These are phyloP conservation scores for Fraxinus anomala DNA, from an alignment of 257 asterid genomes.

Conservation along the genomic window DNA sequence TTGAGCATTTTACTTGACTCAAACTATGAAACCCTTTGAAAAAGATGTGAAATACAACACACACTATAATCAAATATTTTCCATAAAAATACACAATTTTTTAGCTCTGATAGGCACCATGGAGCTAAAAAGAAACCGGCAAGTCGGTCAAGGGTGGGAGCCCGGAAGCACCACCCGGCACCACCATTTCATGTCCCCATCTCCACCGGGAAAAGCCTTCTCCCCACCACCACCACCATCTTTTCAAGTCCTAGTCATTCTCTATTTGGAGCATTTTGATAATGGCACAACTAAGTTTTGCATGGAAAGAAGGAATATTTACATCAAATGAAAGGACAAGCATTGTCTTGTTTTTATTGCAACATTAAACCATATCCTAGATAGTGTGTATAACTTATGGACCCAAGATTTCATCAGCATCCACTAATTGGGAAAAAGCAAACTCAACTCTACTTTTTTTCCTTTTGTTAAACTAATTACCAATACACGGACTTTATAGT, in stretches of 20 bases:
- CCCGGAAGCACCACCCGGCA: not conserved
- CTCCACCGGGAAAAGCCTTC: not conserved
- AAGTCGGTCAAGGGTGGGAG: not conserved
- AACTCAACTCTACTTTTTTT: not conserved
- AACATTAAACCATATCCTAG: not conserved
- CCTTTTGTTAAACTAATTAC: not conserved
- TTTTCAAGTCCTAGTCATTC: not conserved
- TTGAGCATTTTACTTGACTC: not conserved
- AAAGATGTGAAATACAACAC: no score
- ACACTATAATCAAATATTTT: not conserved
- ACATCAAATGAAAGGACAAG: not conserved
- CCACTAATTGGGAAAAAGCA: not conserved
- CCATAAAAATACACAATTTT: not conserved
- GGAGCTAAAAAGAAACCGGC: not conserved
- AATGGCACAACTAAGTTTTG: not conserved
- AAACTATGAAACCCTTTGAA: no score
- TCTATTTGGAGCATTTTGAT: not conserved
- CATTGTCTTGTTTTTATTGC: not conserved
- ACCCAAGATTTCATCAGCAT: conserved; percentile 1
- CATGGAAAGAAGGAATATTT: not conserved
- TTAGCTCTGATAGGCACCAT: not conserved
- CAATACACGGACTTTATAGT: not conserved
- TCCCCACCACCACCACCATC: not conserved
- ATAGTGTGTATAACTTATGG: not conserved
- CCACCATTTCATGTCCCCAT: not conserved